Conservation (phyloP, 1,284 basidiomycete species). For the Leccinum colubrinum region DNA sequence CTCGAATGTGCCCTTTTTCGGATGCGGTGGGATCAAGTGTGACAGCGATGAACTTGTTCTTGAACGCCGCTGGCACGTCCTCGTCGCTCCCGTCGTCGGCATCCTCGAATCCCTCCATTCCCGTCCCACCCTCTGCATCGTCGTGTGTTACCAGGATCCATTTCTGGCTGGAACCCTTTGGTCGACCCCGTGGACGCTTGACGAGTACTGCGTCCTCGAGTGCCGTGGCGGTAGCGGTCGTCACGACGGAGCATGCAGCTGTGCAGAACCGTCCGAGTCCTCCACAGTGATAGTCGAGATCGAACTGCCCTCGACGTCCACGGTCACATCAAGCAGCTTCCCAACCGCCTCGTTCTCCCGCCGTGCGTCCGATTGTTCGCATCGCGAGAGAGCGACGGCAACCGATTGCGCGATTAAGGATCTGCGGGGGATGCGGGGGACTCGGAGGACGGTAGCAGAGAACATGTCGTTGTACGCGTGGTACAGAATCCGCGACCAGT, state of each 20-base stretch:
- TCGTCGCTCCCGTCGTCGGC: conserved; percentile 15
- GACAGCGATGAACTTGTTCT: conserved; percentile 71
- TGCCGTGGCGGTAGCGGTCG: not conserved
- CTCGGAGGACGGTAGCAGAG: too few species aligned
- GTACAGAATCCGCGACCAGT: too few species aligned
- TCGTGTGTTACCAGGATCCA: conserved; percentile 11
- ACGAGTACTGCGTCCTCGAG: conserved; percentile 17
- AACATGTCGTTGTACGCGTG: too few species aligned
- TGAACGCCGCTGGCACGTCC: conserved; percentile 33
- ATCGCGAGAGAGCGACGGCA: too few species aligned
- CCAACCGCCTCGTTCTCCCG: conserved; percentile 27
- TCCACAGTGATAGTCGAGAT: conserved; percentile 24
- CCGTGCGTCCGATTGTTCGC: conserved; percentile 9
- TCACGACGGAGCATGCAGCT: not conserved
- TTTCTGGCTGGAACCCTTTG: conserved; percentile 11
- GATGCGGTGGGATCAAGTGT: conserved; percentile 81
- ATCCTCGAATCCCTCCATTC: conserved; percentile 1
- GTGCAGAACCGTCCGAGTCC: conserved; percentile 1
- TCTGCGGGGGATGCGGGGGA: too few species aligned
- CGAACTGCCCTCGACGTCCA: conserved; percentile 23
- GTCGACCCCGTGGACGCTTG: conserved; percentile 19
- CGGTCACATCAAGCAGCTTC: conserved; percentile 22
- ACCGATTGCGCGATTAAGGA: too few species aligned
- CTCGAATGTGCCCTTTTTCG: conserved; percentile 86
- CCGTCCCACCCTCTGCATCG: conserved; percentile 6